A percentile compares a stretch with the other conserved stretches of the same genome.
phyloP scores from a whole-genome alignment of 371 early-diverging fungal species.

The Rhizopus delemar region DNA sequence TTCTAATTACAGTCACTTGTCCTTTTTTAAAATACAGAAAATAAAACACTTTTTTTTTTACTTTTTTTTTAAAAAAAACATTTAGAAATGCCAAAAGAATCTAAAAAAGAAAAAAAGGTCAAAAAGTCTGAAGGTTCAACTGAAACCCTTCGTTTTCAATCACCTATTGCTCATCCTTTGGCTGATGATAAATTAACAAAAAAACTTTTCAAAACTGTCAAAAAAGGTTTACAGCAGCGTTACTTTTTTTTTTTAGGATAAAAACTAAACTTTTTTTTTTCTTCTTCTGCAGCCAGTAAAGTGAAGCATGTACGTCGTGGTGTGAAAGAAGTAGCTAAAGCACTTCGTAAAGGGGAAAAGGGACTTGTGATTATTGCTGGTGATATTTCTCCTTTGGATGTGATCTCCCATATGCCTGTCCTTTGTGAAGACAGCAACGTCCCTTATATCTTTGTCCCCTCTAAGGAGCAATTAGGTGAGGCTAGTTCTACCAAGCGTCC shows the following conservation, averaged over 20 bases:
- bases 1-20: background rate
- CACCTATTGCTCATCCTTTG: slow-evolving; percentile 92
- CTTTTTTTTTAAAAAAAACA: slow-evolving; percentile 3
- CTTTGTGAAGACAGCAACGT: slow-evolving; percentile 96
- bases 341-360: slow-evolving; percentile 92
- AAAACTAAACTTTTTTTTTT: slow-evolving; percentile 1
- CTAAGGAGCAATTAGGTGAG: slow-evolving; percentile 91
- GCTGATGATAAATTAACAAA: slow-evolving; percentile 90
- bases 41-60: background rate
- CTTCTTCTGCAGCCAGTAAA: slow-evolving; percentile 72
- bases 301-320: slow-evolving; percentile 91
- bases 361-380: slow-evolving; percentile 95
- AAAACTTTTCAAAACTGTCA: slow-evolving; percentile 88
- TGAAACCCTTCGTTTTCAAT: slow-evolving; percentile 46
- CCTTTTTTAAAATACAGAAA: background rate
- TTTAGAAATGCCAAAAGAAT: slow-evolving; percentile 29
- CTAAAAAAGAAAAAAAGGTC: slow-evolving; percentile 55
- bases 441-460: slow-evolving; percentile 94
- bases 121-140: slow-evolving; percentile 36
- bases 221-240: slow-evolving; percentile 70
- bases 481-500: slow-evolving; percentile 94
- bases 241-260: too few relatives aligned
- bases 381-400: slow-evolving; percentile 96
- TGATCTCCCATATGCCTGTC: slow-evolving; percentile 96
- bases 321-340: slow-evolving; percentile 97